Evolutionary conservation across 768 basidiomycete genomes (phyloP).

Genomic region (Artomyces pyxidatus): DNA sequence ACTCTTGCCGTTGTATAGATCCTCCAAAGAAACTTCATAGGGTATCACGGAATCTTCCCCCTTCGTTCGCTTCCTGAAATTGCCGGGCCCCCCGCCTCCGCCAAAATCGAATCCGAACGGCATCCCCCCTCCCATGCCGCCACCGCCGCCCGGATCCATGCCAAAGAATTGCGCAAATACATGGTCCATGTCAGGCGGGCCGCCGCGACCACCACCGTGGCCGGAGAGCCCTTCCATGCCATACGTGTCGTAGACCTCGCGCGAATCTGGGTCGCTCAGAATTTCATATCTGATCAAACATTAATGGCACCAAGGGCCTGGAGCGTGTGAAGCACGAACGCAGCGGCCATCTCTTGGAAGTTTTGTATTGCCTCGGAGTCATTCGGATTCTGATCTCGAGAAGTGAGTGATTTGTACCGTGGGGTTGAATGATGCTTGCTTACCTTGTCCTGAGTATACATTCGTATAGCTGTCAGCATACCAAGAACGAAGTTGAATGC

Average conservation of each 20-base stretch:
- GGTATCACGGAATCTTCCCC: conserved; percentile 70
- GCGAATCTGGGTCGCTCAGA: conserved; percentile 57
- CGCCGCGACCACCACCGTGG: conserved; percentile 31
- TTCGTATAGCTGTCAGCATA: conserved; percentile 5
- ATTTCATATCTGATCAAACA: conserved; percentile 62
- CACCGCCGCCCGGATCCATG: conserved; percentile 18
- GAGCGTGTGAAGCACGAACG: conserved; percentile 40
- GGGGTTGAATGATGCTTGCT: no score
- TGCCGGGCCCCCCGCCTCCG: conserved; percentile 19
- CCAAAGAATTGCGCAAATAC: conserved; percentile 74
- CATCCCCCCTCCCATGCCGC: conserved; percentile 38
- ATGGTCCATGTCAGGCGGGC: conserved; percentile 49
- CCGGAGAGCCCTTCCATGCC: conserved; percentile 65
- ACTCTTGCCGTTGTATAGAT: conserved; percentile 85
- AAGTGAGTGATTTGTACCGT: no score
- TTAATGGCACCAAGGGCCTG: neutral
- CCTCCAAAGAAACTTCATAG: conserved; percentile 84
- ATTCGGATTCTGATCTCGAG: conserved; percentile 65
- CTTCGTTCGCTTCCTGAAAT: conserved; percentile 36
- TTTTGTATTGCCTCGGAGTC: conserved; percentile 75
- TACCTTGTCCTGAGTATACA: conserved; percentile 58
- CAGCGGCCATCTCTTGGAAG: conserved; percentile 86
- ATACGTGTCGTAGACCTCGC: conserved; percentile 63
- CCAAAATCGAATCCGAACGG: conserved; percentile 62
- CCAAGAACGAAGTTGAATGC: conserved; percentile 4